phyloP scores from a whole-genome alignment of 2,329 filamentous ascomycete genomes.

The Emmonsia crescens region DNA sequence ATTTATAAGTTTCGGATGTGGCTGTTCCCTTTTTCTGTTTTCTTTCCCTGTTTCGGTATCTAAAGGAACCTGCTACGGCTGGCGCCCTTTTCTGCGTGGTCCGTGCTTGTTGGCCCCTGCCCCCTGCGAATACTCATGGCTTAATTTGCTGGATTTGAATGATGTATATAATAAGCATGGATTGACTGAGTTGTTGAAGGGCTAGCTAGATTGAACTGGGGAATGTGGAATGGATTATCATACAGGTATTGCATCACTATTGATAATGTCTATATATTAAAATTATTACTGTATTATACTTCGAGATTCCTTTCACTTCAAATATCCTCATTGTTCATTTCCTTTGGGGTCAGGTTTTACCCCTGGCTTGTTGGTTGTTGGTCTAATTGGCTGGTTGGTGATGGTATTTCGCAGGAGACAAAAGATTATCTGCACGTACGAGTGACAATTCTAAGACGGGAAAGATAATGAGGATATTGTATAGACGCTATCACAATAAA shows the following conservation, averaged over 20 bases:
- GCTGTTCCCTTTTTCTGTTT: background rate
- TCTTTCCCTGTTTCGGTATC: too few species aligned
- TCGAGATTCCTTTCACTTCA: background rate
- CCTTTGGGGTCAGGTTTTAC: background rate
- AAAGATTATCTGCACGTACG: background rate
- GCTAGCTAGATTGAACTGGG: background rate
- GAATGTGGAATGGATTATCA: background rate
- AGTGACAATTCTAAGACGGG: background rate
- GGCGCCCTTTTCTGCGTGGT: background rate
- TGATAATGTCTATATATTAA: background rate
- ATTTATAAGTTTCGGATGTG: background rate
- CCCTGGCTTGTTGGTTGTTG: background rate
- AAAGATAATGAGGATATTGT: background rate
- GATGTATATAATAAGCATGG: background rate
- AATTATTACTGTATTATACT: background rate
- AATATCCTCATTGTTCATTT: background rate
- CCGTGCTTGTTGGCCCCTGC: background rate
- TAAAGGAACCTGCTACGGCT: too few species aligned
- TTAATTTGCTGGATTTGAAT: background rate
- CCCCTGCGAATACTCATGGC: background rate
- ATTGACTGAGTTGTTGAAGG: background rate
- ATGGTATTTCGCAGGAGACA: too few species aligned
- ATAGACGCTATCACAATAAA: background rate
- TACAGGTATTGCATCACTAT: background rate
- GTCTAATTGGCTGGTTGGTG: background rate